Percentiles rank a stretch among this genome's conserved stretches.
phyloP scores from a whole-genome alignment of 345 rosid species.

The Salix suchowensis region DNA sequence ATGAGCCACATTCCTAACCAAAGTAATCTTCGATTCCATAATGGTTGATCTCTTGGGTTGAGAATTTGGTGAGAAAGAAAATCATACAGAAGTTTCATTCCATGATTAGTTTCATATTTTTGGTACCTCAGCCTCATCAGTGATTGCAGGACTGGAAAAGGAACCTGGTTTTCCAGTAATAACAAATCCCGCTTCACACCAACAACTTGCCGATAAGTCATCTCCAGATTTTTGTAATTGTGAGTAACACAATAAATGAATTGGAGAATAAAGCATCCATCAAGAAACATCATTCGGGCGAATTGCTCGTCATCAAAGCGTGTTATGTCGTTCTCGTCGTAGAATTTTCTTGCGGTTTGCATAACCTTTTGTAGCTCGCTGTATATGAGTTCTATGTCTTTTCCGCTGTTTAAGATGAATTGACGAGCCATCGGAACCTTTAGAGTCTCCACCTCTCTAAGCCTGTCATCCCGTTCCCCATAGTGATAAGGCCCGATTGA shows the following conservation, averaged over 20 bases:
- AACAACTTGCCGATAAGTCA: background rate
- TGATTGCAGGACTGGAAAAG: conserved; percentile 12
- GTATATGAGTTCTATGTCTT: fast-evolving
- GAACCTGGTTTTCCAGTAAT: conserved; percentile 29
- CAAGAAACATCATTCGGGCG: background rate
- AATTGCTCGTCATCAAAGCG: background rate
- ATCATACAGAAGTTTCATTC: too few relatives aligned
- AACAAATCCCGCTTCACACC: conserved; percentile 15
- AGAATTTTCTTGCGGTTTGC: background rate
- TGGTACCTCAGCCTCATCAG: background rate
- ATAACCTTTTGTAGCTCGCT: too few relatives aligned
- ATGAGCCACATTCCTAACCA: too few relatives aligned
- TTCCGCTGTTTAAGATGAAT: background rate
- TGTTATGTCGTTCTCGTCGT: background rate
- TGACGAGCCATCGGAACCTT: background rate
- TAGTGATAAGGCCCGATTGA: background rate
- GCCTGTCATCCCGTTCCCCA: background rate
- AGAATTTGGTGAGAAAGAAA: too few relatives aligned
- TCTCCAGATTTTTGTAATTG: background rate
- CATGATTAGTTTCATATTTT: background rate
- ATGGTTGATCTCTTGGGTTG: too few relatives aligned
- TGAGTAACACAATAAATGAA: background rate
- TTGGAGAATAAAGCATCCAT: conserved; percentile 1
- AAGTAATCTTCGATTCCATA: too few relatives aligned
- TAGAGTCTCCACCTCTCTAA: background rate